These are phyloP conservation scores for Pleurozium schreberi DNA, from an alignment of 225 moss, liverwort and hornwort genomes.

Conservation along the genomic window DNA sequence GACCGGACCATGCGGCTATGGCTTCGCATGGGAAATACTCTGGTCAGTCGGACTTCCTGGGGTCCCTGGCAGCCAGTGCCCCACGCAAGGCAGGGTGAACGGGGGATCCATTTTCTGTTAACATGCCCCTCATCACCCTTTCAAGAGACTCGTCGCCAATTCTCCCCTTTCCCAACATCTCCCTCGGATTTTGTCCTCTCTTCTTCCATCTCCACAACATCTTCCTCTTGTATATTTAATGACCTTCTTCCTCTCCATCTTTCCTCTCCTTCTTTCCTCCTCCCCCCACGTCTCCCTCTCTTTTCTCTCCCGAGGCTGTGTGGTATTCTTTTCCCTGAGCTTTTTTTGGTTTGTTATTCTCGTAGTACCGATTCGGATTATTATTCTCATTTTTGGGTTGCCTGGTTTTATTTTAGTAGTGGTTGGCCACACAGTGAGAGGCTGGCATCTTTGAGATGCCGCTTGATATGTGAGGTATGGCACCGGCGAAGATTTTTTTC, in stretches of 20 bases:
- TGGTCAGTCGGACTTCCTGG: constrained; percentile 51
- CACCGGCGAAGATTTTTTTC: constrained; percentile 23
- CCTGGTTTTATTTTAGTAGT: constrained; percentile 7
- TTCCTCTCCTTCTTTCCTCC: background rate
- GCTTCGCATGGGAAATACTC: constrained; percentile 35
- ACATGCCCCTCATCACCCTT: background rate
- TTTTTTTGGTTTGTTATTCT: constrained; percentile 8
- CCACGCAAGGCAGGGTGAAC: constrained; percentile 84
- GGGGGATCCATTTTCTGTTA: background rate
- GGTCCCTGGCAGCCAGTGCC: constrained; percentile 41
- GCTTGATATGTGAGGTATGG: constrained; percentile 5
- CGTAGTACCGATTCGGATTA: constrained; percentile 11
- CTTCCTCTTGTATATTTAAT: background rate
- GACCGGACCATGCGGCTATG: constrained; percentile 29
- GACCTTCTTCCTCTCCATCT: background rate
- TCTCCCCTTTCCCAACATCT: background rate
- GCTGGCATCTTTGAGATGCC: constrained; percentile 4
- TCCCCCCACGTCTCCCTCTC: background rate
- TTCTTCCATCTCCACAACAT: background rate
- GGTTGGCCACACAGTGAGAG: background rate
- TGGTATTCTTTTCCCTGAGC: constrained; percentile 11
- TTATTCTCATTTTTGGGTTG: constrained; percentile 26
- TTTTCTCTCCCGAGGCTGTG: constrained; percentile 7
- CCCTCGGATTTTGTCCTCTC: background rate
- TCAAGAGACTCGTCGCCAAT: background rate